Evolutionary conservation across 305 asterid genomes (phyloP).

Genomic region (Fraxinus greggii): DNA sequence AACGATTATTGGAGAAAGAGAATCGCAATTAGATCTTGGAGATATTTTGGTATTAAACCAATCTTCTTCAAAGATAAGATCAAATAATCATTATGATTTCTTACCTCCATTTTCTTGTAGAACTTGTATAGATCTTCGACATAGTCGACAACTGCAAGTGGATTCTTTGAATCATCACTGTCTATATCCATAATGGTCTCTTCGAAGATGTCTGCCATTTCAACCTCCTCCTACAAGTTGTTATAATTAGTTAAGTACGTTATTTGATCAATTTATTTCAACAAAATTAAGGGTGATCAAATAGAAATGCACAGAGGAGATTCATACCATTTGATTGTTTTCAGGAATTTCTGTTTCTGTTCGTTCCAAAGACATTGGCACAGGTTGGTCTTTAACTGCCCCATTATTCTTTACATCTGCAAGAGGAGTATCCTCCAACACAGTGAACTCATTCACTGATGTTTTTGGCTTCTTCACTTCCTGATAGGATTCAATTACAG

Average conservation of each 20-base stretch:
- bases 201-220: constrained; percentile 89
- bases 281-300: background rate
- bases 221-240: constrained; percentile 59
- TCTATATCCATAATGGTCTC: constrained; percentile 69
- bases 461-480: constrained; percentile 69
- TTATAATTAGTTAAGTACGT: background rate
- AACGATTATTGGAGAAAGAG: background rate
- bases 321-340: constrained; percentile 45
- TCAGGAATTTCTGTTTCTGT: constrained; percentile 43
- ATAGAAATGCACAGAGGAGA: background rate
- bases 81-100: background rate
- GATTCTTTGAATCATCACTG: constrained; percentile 56
- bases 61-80: background rate
- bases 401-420: constrained; percentile 48
- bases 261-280: background rate
- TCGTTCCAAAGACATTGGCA: constrained; percentile 75
- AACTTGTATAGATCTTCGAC: constrained; percentile 62
- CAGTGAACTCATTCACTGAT: constrained; percentile 45
- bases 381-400: constrained; percentile 52
- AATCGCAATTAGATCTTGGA: background rate
- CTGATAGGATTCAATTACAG: constrained; percentile 27
- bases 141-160: constrained; percentile 68
- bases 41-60: background rate
- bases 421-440: constrained; percentile 68
- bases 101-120: constrained; percentile 81